Base-by-base conservation (phyloP, 352 stramenopile species). In the Pythium utonaiense region DNA sequence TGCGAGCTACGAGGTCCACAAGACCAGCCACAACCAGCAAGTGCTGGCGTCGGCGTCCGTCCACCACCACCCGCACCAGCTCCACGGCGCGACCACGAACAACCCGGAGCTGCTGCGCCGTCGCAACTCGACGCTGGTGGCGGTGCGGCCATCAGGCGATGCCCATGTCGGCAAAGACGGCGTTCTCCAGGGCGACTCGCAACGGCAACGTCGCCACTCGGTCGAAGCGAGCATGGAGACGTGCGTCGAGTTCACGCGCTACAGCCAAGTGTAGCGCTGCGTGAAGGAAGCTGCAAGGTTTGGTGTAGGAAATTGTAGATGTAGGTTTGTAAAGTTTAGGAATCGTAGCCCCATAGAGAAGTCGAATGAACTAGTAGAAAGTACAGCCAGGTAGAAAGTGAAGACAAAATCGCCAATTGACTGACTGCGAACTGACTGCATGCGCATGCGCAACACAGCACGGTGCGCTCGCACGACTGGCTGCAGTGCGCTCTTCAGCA, bases 221-320 rank as follows among this genome's bases (percentile, higher is more conserved):
- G 53, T 67, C 41, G 56, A 65, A 27, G 57, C 57, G 54, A 53
- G 57, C 22, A 56, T 68, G 53, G 67, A 85, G 53, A 85, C 73
- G 40, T 63, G 73, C 58, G 64, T 85, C 57, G 57, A 74, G 17
- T 85, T 85, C 55, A 69, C 64, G n/a, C 76, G 78, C 61, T 82
- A 80, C 49, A 85, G 73, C 47, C 76, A 80, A 66, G 73, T 64
- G 40, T 85, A 40, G 53, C 22, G 17, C 4, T 13, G 27, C 25
- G 28, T 21, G 8, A 17, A 13, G 24, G 17, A 6, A 40, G 13
- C 24, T 28, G 14, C 22, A 13, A 30, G n/a, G n/a, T 27, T 24
- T 36, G 16, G 30, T 31, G 40, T 41, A 17, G 24, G 25, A 19
- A 60, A n/a, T n/a, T 61, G 60, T 71, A 65, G 51, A 62, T 65